These are phyloP conservation scores for Hippophae rhamnoides DNA, from an alignment of 306 rosid genomes.

Conservation along the genomic window DNA sequence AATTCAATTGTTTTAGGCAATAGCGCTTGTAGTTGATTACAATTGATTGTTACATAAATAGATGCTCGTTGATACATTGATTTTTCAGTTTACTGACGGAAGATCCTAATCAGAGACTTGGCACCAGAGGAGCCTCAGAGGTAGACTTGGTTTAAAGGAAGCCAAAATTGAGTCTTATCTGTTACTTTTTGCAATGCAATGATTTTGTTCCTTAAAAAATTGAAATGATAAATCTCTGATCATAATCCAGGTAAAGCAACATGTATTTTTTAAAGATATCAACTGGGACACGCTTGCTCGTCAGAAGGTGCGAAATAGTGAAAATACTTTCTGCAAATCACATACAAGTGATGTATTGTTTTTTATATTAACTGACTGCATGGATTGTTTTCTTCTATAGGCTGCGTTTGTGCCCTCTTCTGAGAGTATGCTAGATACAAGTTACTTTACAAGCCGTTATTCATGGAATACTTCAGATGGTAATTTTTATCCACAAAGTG, in stretches of 20 bases:
- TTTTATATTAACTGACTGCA: conserved; percentile 11
- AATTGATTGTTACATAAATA: not conserved
- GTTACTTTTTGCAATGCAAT: conserved; percentile 1
- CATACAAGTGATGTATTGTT: not conserved
- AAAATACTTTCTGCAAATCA: not conserved
- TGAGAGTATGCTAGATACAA: conserved; percentile 87
- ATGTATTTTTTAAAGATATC: conserved; percentile 83
- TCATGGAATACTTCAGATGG: conserved; percentile 79
- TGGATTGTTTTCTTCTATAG: conserved; percentile 35
- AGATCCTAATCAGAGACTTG: conserved; percentile 94
- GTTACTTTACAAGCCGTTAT: conserved; percentile 90
- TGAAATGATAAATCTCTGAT: conserved; percentile 10
- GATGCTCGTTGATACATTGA: conserved; percentile 22
- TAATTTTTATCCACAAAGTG: conserved; percentile 55
- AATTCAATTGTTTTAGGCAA: too few species aligned
- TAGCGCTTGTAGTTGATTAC: not conserved
- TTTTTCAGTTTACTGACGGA: conserved; percentile 75
- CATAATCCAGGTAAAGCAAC: conserved; percentile 80
- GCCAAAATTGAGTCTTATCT: conserved; percentile 3
- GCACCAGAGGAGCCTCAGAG: conserved; percentile 95
- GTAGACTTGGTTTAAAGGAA: conserved; percentile 28
- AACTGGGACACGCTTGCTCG: conserved; percentile 99
- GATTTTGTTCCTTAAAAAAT: not conserved
- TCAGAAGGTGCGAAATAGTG: conserved; percentile 57
- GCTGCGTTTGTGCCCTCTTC: conserved; percentile 98